Percentiles rank a stretch among this genome's conserved stretches.
Evolutionary conservation across 306 rosid species (phyloP).

Genomic region (Betula pendula): DNA sequence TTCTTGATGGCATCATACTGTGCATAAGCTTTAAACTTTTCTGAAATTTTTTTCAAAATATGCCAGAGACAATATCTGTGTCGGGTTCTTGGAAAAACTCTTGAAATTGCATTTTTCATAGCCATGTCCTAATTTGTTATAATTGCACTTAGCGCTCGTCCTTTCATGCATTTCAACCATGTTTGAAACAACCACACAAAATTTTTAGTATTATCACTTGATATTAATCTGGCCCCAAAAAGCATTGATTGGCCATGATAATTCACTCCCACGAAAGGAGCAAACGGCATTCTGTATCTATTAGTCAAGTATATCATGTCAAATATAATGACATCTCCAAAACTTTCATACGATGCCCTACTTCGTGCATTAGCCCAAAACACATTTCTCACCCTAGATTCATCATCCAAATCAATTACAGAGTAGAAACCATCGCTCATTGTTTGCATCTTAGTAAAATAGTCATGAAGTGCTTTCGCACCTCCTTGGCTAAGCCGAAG

Average conservation of each 20-base stretch:
- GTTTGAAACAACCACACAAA: constrained; percentile 32
- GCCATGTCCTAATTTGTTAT: not conserved
- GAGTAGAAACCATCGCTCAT: constrained; percentile 2
- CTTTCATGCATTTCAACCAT: constrained; percentile 28
- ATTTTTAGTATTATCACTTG: constrained; percentile 9
- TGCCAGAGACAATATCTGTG: constrained; percentile 37
- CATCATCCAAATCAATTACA: constrained; percentile 19
- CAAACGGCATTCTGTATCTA: constrained; percentile 20
- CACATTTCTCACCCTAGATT: constrained; percentile 7
- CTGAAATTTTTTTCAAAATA: constrained; percentile 31
- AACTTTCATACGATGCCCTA: constrained; percentile 12
- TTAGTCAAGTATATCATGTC: constrained; percentile 24
- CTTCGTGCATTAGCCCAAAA: constrained; percentile 19
- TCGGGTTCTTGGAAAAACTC: constrained; percentile 23
- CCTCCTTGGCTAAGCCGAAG: constrained; percentile 1
- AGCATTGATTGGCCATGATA: constrained; percentile 25
- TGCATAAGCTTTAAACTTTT: constrained; percentile 3
- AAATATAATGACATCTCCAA: constrained; percentile 30
- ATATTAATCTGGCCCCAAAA: constrained; percentile 18
- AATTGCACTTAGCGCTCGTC: constrained; percentile 23
- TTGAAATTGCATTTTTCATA: not conserved
- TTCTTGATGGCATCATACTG: constrained; percentile 22
- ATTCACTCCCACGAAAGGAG: constrained; percentile 8
- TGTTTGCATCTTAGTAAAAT: no score
- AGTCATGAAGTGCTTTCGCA: no score